Percentiles rank a stretch among this genome's conserved stretches.
These are phyloP conservation scores for Phlebopus sp. DNA, from an alignment of 1,284 basidiomycete species.

Conservation along the genomic window DNA sequence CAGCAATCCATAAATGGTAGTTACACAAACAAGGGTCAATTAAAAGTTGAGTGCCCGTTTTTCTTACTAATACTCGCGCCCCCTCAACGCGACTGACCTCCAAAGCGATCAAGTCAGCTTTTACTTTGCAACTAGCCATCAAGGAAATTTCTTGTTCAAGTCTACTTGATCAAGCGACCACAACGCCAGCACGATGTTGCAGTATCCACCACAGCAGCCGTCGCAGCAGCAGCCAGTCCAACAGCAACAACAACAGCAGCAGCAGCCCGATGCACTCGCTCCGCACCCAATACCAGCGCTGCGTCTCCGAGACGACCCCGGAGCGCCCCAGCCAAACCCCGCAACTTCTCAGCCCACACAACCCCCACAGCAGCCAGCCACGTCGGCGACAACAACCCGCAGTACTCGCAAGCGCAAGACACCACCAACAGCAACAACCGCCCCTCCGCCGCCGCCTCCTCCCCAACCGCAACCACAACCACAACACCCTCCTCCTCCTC, in stretches of 20 bases:
- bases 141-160: background rate
- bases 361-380: conserved; percentile 34
- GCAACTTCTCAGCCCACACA: conserved; percentile 31
- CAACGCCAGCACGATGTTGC: conserved; percentile 11
- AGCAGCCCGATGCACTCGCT: conserved; percentile 36
- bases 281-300: conserved; percentile 44
- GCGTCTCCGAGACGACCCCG: conserved; percentile 60
- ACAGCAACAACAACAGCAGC: conserved; percentile 28
- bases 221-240: conserved; percentile 34
- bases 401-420: conserved; percentile 51
- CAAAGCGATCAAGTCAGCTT: conserved; percentile 9
- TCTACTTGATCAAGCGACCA: background rate
- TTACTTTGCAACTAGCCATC: background rate
- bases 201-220: conserved; percentile 34
- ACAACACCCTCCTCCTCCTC: conserved; percentile 21
- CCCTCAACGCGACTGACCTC: conserved; percentile 31
- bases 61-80: conserved; percentile 38
- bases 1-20: background rate
- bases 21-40: conserved; percentile 25
- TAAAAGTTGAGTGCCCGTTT: conserved; percentile 14
- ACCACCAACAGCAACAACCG: conserved; percentile 31
- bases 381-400: conserved; percentile 35
- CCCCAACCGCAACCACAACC: conserved; percentile 30
- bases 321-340: conserved; percentile 12
- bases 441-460: conserved; percentile 23